These are phyloP conservation scores for Guyanaporus albipodus DNA, from an alignment of 768 basidiomycete species.

Conservation along the genomic window DNA sequence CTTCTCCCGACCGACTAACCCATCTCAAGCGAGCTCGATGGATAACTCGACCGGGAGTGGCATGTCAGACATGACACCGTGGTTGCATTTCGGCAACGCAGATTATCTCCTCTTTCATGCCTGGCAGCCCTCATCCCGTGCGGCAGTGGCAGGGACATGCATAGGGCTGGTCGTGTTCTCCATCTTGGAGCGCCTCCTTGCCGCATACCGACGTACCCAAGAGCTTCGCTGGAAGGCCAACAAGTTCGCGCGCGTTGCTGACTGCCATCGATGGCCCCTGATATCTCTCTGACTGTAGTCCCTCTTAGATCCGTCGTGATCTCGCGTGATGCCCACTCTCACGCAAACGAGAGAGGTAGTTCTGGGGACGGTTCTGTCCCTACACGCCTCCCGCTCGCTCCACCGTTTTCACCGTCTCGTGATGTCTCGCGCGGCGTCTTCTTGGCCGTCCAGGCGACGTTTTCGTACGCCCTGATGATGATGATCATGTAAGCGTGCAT, in stretches of 20 bases:
- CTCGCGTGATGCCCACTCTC: not conserved
- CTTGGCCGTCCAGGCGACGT: conserved; percentile 56
- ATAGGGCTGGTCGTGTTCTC: conserved; percentile 65
- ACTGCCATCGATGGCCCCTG: conserved; percentile 2
- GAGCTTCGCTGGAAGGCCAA: conserved; percentile 55
- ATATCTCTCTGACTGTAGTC: too few species aligned
- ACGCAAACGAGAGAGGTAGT: not conserved
- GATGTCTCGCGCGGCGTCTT: conserved; percentile 69
- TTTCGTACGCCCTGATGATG: conserved; percentile 75
- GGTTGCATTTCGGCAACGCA: conserved; percentile 61
- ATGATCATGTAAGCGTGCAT: conserved; percentile 75
- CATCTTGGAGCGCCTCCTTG: conserved; percentile 65
- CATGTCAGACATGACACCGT: conserved; percentile 51
- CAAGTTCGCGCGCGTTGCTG: conserved; percentile 35
- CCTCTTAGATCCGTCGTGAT: too few species aligned
- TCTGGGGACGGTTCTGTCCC: too few species aligned
- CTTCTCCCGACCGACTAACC: too few species aligned
- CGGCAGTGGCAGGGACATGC: conserved; percentile 74
- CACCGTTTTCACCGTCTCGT: conserved; percentile 63
- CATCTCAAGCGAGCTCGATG: not conserved
- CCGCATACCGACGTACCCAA: conserved; percentile 50
- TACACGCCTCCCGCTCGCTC: too few species aligned
- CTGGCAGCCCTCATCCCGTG: conserved; percentile 63
- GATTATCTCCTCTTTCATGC: conserved; percentile 63
- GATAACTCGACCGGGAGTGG: not conserved